phyloP scores from a whole-genome alignment of 768 basidiomycete species.

The Agaricus sinodeliciosus region DNA sequence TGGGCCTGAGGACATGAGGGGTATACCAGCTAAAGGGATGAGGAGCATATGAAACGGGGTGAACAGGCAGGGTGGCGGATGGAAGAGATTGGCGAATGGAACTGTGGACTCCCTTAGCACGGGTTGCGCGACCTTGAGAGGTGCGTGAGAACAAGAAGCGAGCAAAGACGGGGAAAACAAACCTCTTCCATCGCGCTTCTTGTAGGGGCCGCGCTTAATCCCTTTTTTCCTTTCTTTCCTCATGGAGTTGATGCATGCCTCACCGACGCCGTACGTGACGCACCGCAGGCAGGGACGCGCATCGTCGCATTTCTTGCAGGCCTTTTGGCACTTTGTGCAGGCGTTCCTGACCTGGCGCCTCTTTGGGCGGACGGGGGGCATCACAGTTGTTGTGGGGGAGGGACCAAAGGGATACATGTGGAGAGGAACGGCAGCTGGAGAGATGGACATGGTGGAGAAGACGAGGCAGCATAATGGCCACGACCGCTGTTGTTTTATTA shows the following conservation, averaged over 20 bases:
- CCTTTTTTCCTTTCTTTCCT: slow-evolving; percentile 91
- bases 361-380: slow-evolving; percentile 58
- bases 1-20: slow-evolving; percentile 43
- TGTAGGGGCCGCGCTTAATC: slow-evolving; percentile 84
- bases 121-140: slow-evolving; percentile 47
- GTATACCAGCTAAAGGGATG: slow-evolving; percentile 54
- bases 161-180: slow-evolving; percentile 23
- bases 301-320: slow-evolving; percentile 90
- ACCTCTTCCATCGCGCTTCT: slow-evolving; percentile 94
- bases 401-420: slow-evolving; percentile 68
- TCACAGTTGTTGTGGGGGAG: slow-evolving; percentile 27
- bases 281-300: slow-evolving; percentile 90
- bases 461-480: slow-evolving; percentile 7
- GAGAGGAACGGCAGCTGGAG: slow-evolving; percentile 38
- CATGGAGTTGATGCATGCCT: slow-evolving; percentile 86
- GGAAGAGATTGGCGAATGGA: slow-evolving; percentile 31
- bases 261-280: slow-evolving; percentile 82
- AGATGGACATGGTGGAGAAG: slow-evolving; percentile 11
- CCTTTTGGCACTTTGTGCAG: slow-evolving; percentile 86
- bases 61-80: slow-evolving; percentile 28
- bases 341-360: slow-evolving; percentile 89
- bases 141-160: slow-evolving; percentile 8
- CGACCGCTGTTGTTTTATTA: background rate
- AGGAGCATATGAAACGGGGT: slow-evolving; percentile 42
- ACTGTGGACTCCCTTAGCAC: slow-evolving; percentile 37